Evolutionary conservation across 306 rosid genomes (phyloP).

Genomic region (Quercus dentata): DNA sequence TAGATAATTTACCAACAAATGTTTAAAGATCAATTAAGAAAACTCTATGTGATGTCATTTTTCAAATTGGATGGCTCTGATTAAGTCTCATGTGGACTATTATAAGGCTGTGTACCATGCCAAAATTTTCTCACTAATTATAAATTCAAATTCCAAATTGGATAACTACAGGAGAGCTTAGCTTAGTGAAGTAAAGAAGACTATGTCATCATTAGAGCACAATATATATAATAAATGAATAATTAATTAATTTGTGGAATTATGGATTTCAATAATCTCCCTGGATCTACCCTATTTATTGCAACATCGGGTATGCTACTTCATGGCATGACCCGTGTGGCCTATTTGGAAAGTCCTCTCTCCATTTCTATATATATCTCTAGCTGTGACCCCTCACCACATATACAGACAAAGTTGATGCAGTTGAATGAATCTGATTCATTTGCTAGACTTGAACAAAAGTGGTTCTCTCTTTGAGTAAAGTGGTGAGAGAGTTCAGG

Average conservation of each 20-base stretch:
- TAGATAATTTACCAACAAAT: no score
- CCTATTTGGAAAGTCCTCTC: constrained; percentile 9
- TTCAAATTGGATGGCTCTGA: constrained; percentile 1
- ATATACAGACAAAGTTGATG: constrained; percentile 6
- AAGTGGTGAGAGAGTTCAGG: not conserved
- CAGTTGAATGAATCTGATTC: not conserved
- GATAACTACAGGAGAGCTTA: not conserved
- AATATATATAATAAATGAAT: not conserved
- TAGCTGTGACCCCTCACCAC: not conserved
- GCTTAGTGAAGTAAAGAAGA: not conserved
- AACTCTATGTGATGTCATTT: no score
- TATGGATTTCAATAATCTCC: constrained; percentile 12
- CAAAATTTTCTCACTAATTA: not conserved
- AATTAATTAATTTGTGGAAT: constrained; percentile 8
- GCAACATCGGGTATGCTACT: constrained; percentile 20
- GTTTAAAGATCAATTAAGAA: no score
- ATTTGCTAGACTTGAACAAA: constrained; percentile 1
- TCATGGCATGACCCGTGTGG: constrained; percentile 62
- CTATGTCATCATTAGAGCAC: not conserved
- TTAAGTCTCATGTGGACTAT: not conserved
- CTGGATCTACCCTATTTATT: constrained; percentile 52
- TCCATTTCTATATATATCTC: not conserved
- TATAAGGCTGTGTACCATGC: not conserved
- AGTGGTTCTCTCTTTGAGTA: not conserved
- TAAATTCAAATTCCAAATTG: not conserved